Conservation (phyloP, 2,329 filamentous ascomycete species). For the Fusarium nisikadoi region DNA sequence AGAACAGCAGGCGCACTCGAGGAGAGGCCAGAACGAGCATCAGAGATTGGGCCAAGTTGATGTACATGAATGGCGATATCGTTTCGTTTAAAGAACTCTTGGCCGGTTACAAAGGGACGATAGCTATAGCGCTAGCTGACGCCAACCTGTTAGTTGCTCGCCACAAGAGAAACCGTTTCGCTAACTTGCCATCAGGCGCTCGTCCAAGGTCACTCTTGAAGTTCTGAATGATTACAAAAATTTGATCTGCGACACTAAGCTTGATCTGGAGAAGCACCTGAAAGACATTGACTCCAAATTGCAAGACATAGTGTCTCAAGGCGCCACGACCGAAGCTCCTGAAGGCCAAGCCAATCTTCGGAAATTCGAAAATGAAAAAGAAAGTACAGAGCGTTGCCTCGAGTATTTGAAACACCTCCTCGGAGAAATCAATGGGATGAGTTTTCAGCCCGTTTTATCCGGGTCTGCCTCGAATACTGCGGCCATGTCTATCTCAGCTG, state of each 20-base stretch:
- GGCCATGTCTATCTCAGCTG: not conserved
- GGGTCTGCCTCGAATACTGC: not conserved
- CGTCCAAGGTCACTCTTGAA: constrained; percentile 7
- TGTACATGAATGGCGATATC: constrained; percentile 57
- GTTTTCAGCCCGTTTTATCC: not conserved
- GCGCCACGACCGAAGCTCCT: not conserved
- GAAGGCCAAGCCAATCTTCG: not conserved
- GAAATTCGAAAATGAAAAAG: constrained; percentile 5
- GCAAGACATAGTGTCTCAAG: constrained; percentile 1
- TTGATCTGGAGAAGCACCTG: constrained; percentile 30
- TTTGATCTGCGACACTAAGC: constrained; percentile 34
- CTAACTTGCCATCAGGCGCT: not conserved
- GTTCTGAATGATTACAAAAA: constrained; percentile 37
- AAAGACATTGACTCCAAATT: constrained; percentile 11
- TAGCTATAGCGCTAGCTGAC: constrained; percentile 37
- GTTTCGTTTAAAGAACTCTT: constrained; percentile 53
- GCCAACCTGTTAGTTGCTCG: constrained; percentile 29
- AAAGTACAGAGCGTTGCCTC: constrained; percentile 17
- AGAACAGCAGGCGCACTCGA: constrained; percentile 40
- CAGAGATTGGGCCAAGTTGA: constrained; percentile 57
- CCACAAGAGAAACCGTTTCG: no score
- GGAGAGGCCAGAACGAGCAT: constrained; percentile 39
- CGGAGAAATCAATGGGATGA: not conserved
- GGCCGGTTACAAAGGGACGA: constrained; percentile 53
- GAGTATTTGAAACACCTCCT: constrained; percentile 2